A percentile compares a stretch with the other conserved stretches of the same genome.
Evolutionary conservation across 2,329 filamentous ascomycete species (phyloP).

Genomic region (Arthrobotrys musiformis): DNA sequence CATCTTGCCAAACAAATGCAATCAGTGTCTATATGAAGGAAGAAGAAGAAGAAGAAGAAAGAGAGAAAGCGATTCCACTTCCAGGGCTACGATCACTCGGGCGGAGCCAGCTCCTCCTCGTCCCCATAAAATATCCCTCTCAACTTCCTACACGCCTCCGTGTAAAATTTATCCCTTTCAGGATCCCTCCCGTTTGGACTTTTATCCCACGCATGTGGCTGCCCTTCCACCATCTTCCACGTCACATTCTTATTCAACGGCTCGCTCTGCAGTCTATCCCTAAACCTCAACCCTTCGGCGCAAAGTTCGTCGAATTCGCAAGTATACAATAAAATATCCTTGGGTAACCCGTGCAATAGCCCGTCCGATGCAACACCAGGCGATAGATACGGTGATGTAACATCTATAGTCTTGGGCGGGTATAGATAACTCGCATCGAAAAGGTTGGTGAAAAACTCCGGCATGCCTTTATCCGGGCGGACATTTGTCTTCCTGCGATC

Average conservation of each 20-base stretch:
- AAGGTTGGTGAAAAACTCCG: constrained; percentile 70
- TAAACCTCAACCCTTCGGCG: constrained; percentile 71
- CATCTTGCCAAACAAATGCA: constrained; percentile 10
- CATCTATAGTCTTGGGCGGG: constrained; percentile 64
- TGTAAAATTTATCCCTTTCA: constrained; percentile 68
- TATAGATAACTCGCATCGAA: constrained; percentile 73
- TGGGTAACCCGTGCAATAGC: constrained; percentile 67
- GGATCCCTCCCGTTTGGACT: constrained; percentile 70
- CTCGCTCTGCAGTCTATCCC: constrained; percentile 67
- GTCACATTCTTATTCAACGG: constrained; percentile 69
- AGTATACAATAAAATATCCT: constrained; percentile 70
- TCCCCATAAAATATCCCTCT: constrained; percentile 63
- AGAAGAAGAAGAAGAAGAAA: constrained; percentile 58
- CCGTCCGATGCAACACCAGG: constrained; percentile 70
- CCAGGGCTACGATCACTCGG: constrained; percentile 57
- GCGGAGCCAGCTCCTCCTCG: constrained; percentile 57
- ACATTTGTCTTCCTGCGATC: constrained; percentile 69
- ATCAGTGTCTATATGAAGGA: constrained; percentile 25
- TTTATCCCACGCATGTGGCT: constrained; percentile 75
- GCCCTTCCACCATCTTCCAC: constrained; percentile 70
- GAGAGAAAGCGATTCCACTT: constrained; percentile 61
- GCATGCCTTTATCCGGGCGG: constrained; percentile 70
- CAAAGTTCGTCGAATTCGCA: constrained; percentile 76
- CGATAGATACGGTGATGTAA: constrained; percentile 69
- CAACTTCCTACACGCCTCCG: constrained; percentile 68